phyloP scores from a whole-genome alignment of 2,329 filamentous ascomycete genomes.

The Botrytis tulipae region DNA sequence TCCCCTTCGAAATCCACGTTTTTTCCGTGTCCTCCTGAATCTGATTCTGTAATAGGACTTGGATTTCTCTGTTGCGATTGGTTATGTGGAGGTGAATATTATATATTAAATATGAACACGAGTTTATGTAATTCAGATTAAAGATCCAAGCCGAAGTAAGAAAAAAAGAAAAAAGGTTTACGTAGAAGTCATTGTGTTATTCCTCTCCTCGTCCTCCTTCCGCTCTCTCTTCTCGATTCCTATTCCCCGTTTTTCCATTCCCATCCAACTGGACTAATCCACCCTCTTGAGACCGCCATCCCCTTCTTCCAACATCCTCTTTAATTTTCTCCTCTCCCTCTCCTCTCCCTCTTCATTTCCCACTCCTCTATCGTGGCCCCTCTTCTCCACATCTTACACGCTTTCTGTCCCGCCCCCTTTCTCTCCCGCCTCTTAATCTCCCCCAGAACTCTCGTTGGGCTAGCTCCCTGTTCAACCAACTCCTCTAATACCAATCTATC shows the following conservation, averaged over 20 bases:
- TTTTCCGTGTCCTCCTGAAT: neutral
- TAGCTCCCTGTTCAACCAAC: neutral
- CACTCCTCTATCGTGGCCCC: too few species aligned
- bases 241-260: too few species aligned
- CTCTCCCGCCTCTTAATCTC: too few species aligned
- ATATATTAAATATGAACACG: neutral
- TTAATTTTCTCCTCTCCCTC: neutral
- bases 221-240: rapidly evolving
- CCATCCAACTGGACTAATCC: neutral
- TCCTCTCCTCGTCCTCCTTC: neutral
- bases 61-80: neutral
- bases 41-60: rapidly evolving
- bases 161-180: neutral
- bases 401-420: too few species aligned
- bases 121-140: neutral
- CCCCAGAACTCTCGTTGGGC: neutral
- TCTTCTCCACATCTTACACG: neutral
- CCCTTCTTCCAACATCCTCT: rapidly evolving
- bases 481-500: neutral
- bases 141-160: rapidly evolving
- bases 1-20: too few species aligned
- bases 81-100: neutral
- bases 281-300: neutral
- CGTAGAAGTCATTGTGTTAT: neutral
- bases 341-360: too few species aligned